phyloP scores from a whole-genome alignment of 305 asterid genomes.

The Plantago coronopus region DNA sequence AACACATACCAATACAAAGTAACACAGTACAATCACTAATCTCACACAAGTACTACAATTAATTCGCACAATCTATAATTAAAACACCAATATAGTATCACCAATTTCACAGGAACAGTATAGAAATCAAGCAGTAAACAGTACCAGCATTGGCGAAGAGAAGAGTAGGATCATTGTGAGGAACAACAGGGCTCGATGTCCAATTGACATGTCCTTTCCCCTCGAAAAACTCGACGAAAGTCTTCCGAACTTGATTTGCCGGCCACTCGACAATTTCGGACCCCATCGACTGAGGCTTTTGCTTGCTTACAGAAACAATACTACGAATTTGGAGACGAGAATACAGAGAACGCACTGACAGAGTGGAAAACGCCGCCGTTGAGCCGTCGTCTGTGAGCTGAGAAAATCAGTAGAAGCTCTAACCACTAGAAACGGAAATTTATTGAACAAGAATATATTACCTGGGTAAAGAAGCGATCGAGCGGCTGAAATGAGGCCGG shows the following conservation, averaged over 20 bases:
- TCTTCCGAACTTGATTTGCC: conserved; percentile 56
- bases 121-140: neutral
- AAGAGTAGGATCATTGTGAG: conserved; percentile 90
- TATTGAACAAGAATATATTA: too few species aligned
- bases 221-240: conserved; percentile 63
- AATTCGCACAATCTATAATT: too few species aligned
- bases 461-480: too few species aligned
- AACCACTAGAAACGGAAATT: too few species aligned
- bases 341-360: neutral
- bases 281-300: conserved; percentile 38
- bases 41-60: too few species aligned
- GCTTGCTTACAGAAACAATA: neutral
- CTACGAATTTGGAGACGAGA: neutral
- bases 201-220: conserved; percentile 61
- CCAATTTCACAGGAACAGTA: neutral
- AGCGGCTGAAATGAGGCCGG: too few species aligned
- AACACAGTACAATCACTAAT: neutral
- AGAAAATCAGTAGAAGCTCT: too few species aligned
- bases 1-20: neutral
- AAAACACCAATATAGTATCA: neutral
- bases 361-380: neutral
- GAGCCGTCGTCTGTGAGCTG: too few species aligned
- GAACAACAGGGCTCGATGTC: conserved; percentile 92
- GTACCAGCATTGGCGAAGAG: conserved; percentile 88
- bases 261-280: conserved; percentile 66